Evolutionary conservation across 2,329 filamentous ascomycete species (phyloP).

Genomic region (Pseudogymnoascus sp.): DNA sequence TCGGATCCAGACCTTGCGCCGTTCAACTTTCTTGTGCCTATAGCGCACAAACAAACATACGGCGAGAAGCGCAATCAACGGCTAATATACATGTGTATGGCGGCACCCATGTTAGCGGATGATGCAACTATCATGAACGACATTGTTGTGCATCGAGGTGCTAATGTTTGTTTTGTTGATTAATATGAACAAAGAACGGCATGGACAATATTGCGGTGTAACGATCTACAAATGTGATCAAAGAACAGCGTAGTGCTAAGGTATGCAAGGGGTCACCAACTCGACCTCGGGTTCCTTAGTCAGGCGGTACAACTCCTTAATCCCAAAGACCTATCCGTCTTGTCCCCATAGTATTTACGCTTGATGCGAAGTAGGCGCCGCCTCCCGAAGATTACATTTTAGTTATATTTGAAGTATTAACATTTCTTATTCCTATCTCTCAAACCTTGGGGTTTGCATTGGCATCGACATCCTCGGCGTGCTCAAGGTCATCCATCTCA

Average conservation of each 20-base stretch:
- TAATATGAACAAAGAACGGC: neutral
- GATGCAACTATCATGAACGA: neutral
- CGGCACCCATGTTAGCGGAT: neutral
- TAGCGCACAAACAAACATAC: neutral
- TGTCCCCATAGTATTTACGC: no score
- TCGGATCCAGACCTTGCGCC: neutral
- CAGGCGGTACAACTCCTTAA: no score
- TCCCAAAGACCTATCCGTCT: no score
- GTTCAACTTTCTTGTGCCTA: neutral
- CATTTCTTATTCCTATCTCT: neutral
- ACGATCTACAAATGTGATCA: no score
- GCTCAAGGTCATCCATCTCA: neutral
- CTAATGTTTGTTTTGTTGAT: neutral
- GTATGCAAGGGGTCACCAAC: no score
- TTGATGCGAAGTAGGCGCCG: no score
- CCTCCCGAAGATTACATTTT: neutral
- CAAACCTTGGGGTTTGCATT: neutral
- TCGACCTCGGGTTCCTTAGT: no score
- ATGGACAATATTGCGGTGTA: no score
- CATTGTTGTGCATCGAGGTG: neutral
- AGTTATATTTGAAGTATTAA: neutral
- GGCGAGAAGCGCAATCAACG: neutral
- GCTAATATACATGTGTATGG: neutral
- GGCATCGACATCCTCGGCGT: neutral
- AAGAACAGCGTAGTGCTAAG: no score